Conservation (phyloP, 306 rosid species). For the Senna siamea region DNA sequence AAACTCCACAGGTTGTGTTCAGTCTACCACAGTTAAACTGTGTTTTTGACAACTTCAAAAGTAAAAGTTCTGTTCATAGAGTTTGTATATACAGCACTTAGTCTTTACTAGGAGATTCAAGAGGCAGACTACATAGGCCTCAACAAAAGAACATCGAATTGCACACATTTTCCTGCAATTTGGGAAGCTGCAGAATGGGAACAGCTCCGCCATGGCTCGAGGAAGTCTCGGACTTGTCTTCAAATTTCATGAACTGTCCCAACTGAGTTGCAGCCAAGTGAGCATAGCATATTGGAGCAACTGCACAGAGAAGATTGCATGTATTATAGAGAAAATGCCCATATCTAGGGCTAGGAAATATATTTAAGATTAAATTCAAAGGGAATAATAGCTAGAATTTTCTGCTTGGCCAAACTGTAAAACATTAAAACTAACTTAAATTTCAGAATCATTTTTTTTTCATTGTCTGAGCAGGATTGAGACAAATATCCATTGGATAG, state of each 20-base stretch:
- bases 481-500: too few species aligned
- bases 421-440: too few species aligned
- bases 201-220: constrained; percentile 90
- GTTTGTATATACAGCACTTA: constrained; percentile 41
- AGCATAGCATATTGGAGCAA: constrained; percentile 92
- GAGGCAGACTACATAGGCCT: constrained; percentile 14
- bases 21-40: background rate
- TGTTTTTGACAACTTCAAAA: background rate
- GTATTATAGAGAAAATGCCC: background rate
- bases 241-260: constrained; percentile 81
- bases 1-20: constrained; percentile 8
- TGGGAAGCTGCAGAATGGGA: constrained; percentile 81
- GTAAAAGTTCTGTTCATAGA: background rate
- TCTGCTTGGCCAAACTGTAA: too few species aligned
- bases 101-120: background rate
- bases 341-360: background rate
- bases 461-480: too few species aligned
- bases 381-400: too few species aligned
- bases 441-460: too few species aligned
- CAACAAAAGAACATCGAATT: constrained; percentile 90
- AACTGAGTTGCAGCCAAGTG: constrained; percentile 89
- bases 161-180: constrained; percentile 66
- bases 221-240: constrained; percentile 78
- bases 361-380: too few species aligned
- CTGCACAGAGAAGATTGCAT: constrained; percentile 42